Conservation (phyloP, 2,329 filamentous ascomycete species). For the Nakataea oryzae region DNA sequence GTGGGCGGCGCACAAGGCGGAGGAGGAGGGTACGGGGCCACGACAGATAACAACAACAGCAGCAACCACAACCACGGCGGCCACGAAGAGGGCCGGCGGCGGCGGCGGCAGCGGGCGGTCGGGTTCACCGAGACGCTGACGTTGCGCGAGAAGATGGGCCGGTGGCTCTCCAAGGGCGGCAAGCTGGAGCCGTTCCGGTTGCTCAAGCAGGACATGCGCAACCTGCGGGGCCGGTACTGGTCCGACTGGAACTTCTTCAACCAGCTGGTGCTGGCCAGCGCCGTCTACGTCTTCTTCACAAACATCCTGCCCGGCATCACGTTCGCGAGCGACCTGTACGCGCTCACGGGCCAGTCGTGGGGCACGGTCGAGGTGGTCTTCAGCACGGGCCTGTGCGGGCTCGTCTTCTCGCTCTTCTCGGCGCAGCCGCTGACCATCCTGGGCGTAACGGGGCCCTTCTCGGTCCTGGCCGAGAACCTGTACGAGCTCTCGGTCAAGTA, state of each 20-base stretch:
- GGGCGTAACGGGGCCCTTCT: slow-evolving; percentile 56
- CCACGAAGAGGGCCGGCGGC: no score
- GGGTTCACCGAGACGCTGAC: background rate
- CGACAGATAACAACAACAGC: background rate
- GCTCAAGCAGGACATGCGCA: slow-evolving; percentile 34
- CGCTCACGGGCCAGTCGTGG: slow-evolving; percentile 51
- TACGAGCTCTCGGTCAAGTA: slow-evolving; percentile 44
- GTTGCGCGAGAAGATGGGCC: background rate
- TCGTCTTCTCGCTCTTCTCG: slow-evolving; percentile 52
- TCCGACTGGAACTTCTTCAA: slow-evolving; percentile 52
- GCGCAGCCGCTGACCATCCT: slow-evolving; percentile 56
- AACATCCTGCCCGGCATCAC: slow-evolving; percentile 58
- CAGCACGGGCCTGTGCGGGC: slow-evolving; percentile 52
- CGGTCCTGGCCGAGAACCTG: slow-evolving; percentile 56
- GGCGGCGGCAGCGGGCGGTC: no score
- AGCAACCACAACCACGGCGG: no score
- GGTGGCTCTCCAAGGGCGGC: slow-evolving; percentile 18
- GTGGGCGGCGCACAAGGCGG: background rate
- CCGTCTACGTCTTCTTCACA: slow-evolving; percentile 57
- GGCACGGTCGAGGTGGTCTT: slow-evolving; percentile 58
- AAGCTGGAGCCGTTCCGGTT: slow-evolving; percentile 41
- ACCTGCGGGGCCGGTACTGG: slow-evolving; percentile 32
- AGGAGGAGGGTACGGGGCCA: background rate
- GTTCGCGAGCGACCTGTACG: slow-evolving; percentile 54
- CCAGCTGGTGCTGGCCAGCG: slow-evolving; percentile 51